Evolutionary conservation across 208 protist species (phyloP).

Genomic region (Trypanosoma rangeli): DNA sequence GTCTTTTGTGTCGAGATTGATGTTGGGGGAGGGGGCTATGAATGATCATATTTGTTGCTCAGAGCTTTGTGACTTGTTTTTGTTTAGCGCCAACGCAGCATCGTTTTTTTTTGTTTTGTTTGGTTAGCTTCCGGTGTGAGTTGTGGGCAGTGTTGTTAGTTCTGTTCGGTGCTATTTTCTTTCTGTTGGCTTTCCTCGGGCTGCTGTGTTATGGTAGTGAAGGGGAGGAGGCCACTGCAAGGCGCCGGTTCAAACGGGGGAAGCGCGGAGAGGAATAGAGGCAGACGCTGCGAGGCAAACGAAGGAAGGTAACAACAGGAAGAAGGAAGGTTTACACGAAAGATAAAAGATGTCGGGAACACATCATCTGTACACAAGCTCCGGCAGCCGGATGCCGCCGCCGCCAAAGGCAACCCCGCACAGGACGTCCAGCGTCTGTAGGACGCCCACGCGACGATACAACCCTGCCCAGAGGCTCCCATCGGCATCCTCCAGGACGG

Average conservation of each 20-base stretch:
- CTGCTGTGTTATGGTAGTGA: not conserved
- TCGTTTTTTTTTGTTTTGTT: not conserved
- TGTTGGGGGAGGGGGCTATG: no score
- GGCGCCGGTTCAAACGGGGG: not conserved
- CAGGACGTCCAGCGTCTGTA: constrained; percentile 46
- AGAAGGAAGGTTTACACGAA: constrained; percentile 14
- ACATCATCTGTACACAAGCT: constrained; percentile 44
- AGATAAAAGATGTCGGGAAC: constrained; percentile 39
- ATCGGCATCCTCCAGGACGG: constrained; percentile 3
- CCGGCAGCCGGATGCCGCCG: constrained; percentile 50
- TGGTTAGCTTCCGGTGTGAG: no score
- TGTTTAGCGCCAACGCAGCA: not conserved
- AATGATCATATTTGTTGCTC: not conserved
- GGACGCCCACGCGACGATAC: constrained; percentile 56
- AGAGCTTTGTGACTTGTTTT: not conserved
- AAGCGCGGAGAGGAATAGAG: not conserved
- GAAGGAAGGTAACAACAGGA: not conserved
- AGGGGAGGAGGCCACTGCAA: not conserved
- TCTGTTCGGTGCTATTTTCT: constrained; percentile 11
- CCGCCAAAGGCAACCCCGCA: constrained; percentile 54
- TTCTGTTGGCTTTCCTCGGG: constrained; percentile 2
- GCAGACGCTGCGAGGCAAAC: not conserved
- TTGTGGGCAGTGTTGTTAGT: not conserved
- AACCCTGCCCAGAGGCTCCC: constrained; percentile 22
- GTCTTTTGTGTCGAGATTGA: no score